A percentile compares a stretch with the other conserved stretches of the same genome.
phyloP scores from a whole-genome alignment of 345 rosid species.

The Eucalyptus albens region DNA sequence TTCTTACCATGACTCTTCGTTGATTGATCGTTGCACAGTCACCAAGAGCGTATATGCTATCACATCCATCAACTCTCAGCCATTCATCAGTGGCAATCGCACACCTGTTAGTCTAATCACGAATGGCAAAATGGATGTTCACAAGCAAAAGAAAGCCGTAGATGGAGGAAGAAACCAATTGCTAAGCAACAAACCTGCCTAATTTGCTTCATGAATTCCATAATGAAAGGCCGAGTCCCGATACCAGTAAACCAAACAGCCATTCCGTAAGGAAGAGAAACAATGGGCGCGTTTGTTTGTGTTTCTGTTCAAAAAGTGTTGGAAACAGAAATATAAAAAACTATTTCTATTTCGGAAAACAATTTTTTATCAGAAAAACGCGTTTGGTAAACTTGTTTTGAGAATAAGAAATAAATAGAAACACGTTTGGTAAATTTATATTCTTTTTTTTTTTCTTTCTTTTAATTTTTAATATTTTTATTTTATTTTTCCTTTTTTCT shows the following conservation, averaged over 20 bases:
- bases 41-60: constrained; percentile 59
- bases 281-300: background rate
- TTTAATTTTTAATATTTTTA: no score
- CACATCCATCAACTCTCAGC: constrained; percentile 64
- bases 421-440: no score
- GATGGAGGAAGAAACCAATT: background rate
- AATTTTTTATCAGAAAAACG: no score
- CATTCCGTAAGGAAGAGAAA: constrained; percentile 59
- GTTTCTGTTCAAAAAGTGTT: no score
- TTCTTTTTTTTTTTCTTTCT: no score
- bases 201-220: constrained; percentile 67
- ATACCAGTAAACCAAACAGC: constrained; percentile 87
- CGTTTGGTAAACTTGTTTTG: no score
- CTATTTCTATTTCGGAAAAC: no score
- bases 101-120: constrained; percentile 30
- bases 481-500: no score
- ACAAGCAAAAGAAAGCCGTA: background rate
- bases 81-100: constrained; percentile 74
- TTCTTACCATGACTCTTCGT: constrained; percentile 49
- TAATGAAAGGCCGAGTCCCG: constrained; percentile 53
- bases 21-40: constrained; percentile 76
- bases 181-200: constrained; percentile 34
- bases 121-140: background rate
- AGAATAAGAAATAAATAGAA: no score
- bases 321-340: no score